These are phyloP conservation scores for Penstemon davidsonii DNA, from an alignment of 257 asterid species.

Conservation along the genomic window DNA sequence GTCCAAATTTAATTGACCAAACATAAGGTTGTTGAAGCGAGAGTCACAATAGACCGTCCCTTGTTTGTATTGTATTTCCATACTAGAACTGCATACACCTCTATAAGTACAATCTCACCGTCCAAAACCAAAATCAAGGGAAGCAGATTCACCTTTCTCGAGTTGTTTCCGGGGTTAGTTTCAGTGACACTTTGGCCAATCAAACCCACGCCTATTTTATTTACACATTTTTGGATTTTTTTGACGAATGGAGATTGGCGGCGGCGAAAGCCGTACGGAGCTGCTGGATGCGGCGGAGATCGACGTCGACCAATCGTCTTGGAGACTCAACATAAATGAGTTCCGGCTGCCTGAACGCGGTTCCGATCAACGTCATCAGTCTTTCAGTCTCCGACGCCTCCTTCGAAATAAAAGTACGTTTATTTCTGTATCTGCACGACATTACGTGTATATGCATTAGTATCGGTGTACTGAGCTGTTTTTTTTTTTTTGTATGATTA, in stretches of 20 bases:
- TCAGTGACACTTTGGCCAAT: not conserved
- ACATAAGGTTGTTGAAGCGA: too few relatives aligned
- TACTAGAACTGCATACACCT: not conserved
- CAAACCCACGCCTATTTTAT: slow-evolving; percentile 7
- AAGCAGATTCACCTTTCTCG: not conserved
- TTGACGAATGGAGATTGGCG: slow-evolving; percentile 30
- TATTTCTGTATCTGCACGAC: not conserved
- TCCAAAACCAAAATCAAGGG: slow-evolving; percentile 26
- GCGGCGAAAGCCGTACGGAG: slow-evolving; percentile 41
- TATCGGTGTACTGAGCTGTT: too few relatives aligned
- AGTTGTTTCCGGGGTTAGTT: slow-evolving; percentile 9
- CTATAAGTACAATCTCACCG: not conserved
- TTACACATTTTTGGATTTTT: not conserved
- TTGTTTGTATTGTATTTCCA: not conserved
- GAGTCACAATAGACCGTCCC: too few relatives aligned
- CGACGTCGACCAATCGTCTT: slow-evolving; percentile 39
- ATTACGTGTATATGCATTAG: not conserved
- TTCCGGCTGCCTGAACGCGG: slow-evolving; percentile 68
- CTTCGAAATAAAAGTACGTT: slow-evolving; percentile 47
- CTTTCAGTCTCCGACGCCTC: slow-evolving; percentile 48
- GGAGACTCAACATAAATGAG: slow-evolving; percentile 66
- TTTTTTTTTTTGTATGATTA: slow-evolving; percentile 19
- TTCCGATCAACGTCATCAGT: slow-evolving; percentile 32
- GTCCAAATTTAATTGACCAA: too few relatives aligned
- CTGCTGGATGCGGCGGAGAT: slow-evolving; percentile 33